phyloP scores from a whole-genome alignment of 768 basidiomycete genomes.

The Lactarius sp. region DNA sequence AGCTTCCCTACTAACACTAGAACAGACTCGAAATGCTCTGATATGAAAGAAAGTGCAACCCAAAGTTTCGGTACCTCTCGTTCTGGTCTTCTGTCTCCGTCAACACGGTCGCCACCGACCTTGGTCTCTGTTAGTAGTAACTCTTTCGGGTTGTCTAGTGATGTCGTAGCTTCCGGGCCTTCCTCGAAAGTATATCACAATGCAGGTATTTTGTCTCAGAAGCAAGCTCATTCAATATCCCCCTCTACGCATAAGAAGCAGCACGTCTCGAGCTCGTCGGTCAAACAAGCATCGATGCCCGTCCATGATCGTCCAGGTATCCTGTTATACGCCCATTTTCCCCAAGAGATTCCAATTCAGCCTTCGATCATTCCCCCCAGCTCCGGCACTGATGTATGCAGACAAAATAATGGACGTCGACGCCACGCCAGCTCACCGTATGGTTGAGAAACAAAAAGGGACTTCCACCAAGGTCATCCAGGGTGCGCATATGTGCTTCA shows the following conservation, averaged over 20 bases:
- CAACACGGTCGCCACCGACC: background rate
- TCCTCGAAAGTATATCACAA: background rate
- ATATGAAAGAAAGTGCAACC: background rate
- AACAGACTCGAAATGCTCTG: background rate
- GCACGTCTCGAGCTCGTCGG: background rate
- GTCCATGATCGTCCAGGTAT: background rate
- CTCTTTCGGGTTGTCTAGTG: background rate
- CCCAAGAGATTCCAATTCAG: background rate
- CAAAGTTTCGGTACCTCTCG: background rate
- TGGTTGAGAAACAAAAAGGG: background rate
- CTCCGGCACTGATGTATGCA: background rate
- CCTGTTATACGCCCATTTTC: background rate
- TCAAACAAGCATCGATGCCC: too few species aligned
- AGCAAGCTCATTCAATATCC: background rate
- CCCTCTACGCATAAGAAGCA: background rate
- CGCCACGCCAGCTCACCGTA: background rate
- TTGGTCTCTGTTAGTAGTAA: background rate
- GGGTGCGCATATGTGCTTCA: background rate
- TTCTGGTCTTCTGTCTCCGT: slow-evolving; percentile 1
- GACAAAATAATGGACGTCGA: background rate
- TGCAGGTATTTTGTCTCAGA: background rate
- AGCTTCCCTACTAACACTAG: background rate
- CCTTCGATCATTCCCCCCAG: background rate
- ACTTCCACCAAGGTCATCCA: background rate
- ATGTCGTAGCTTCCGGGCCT: background rate